A percentile compares a stretch with the other conserved stretches of the same genome.
These are phyloP conservation scores for Naganishia onofrii DNA, from an alignment of 768 basidiomycete genomes.

Conservation along the genomic window DNA sequence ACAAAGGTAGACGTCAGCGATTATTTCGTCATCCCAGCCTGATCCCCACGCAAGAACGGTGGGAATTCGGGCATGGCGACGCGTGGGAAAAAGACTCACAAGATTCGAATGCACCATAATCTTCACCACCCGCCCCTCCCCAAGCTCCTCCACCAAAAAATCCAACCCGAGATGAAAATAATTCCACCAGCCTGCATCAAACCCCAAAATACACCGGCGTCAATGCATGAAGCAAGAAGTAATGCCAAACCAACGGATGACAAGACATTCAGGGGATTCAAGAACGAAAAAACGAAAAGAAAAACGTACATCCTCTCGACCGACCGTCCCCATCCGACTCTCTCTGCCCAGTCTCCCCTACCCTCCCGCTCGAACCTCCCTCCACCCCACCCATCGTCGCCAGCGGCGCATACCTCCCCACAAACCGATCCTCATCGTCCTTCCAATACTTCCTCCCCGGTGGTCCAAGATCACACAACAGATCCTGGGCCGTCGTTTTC, in stretches of 20 bases:
- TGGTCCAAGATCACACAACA: conserved; percentile 72
- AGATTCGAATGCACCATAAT: conserved; percentile 84
- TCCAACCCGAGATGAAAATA: conserved; percentile 90
- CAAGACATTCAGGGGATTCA: too few relatives aligned
- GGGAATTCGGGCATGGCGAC: too few relatives aligned
- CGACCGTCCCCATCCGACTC: too few relatives aligned
- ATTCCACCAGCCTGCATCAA: conserved; percentile 55
- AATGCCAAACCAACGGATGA: not conserved
- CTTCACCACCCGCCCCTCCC: conserved; percentile 70
- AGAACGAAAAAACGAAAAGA: not conserved
- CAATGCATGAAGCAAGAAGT: too few relatives aligned
- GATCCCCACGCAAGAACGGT: too few relatives aligned
- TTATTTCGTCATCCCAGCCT: too few relatives aligned
- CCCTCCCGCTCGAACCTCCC: too few relatives aligned
- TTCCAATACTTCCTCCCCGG: conserved; percentile 77
- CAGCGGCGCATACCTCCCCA: conserved; percentile 32
- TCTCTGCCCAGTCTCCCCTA: not conserved
- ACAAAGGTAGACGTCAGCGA: not conserved
- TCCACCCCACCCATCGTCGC: not conserved
- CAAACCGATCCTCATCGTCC: conserved; percentile 65
- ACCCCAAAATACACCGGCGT: not conserved
- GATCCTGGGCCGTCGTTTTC: conserved; percentile 76
- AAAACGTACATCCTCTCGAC: not conserved
- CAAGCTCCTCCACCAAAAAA: conserved; percentile 67
- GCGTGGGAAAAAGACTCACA: conserved; percentile 63